These are phyloP conservation scores for Flagelloscypha sp. DNA, from an alignment of 768 basidiomycete genomes.

Conservation along the genomic window DNA sequence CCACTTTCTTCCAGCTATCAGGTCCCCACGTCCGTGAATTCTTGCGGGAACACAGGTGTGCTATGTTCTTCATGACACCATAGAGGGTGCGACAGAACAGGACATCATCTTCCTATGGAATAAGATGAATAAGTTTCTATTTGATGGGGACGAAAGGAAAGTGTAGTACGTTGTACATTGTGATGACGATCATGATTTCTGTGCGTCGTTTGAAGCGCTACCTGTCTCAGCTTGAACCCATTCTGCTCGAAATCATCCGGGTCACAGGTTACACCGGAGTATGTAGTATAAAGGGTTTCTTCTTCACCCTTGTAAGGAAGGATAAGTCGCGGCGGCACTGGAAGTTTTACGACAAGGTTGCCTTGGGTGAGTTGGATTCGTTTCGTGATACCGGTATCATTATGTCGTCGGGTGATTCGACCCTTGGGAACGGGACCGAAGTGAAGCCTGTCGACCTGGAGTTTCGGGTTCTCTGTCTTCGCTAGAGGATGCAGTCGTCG, in stretches of 20 bases:
- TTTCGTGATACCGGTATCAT: constrained; percentile 61
- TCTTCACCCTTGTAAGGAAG: constrained; percentile 61
- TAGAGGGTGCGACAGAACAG: constrained; percentile 90
- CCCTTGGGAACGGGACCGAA: constrained; percentile 85
- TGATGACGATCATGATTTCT: constrained; percentile 90
- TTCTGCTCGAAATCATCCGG: constrained; percentile 85
- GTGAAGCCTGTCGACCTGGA: constrained; percentile 61
- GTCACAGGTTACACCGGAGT: constrained; percentile 89
- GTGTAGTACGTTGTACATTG: constrained; percentile 84
- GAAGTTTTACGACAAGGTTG: constrained; percentile 77
- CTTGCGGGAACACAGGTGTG: constrained; percentile 75
- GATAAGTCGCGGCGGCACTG: constrained; percentile 78
- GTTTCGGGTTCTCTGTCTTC: constrained; percentile 37
- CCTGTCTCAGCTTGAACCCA: constrained; percentile 81
- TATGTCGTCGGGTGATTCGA: constrained; percentile 65
- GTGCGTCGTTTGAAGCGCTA: constrained; percentile 71
- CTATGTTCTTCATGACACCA: constrained; percentile 87
- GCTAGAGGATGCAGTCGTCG: constrained; percentile 18
- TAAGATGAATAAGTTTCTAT: constrained; percentile 4
- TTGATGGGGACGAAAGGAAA: constrained; percentile 1
- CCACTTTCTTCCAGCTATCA: constrained; percentile 95
- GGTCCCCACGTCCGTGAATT: constrained; percentile 93
- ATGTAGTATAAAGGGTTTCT: constrained; percentile 68
- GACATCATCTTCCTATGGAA: constrained; percentile 85
- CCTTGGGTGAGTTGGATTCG: constrained; percentile 80